Conservation (phyloP, 148 eudicot species). For the Fagopyrum tataricum region DNA sequence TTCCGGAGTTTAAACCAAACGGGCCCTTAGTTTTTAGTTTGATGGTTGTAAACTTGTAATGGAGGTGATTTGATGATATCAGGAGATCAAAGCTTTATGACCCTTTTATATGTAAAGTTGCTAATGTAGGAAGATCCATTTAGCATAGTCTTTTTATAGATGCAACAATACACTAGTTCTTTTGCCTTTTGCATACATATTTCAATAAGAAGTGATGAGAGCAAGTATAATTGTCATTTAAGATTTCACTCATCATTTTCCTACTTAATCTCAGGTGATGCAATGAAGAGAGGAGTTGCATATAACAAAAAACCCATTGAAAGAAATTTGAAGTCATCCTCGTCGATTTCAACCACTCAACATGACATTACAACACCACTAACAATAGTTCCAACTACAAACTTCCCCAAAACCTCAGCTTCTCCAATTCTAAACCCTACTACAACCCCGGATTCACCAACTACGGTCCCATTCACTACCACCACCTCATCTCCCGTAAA, state of each 20-base stretch:
- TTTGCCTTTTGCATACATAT: too few relatives aligned
- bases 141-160: too few relatives aligned
- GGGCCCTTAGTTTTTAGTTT: too few relatives aligned
- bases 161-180: too few relatives aligned
- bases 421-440: conserved; percentile 40
- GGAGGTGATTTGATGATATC: too few relatives aligned
- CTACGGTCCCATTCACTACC: conserved; percentile 18
- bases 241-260: not conserved
- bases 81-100: too few relatives aligned
- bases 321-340: conserved; percentile 6
- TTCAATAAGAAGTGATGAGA: not conserved
- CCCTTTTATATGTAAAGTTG: too few relatives aligned
- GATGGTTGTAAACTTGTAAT: too few relatives aligned
- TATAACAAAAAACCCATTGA: not conserved
- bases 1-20: too few relatives aligned
- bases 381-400: conserved; percentile 52
- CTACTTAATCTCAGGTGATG: conserved; percentile 12
- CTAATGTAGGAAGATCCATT: too few relatives aligned
- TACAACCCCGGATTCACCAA: conserved; percentile 40
- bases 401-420: conserved; percentile 27
- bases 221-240: not conserved
- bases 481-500: conserved; percentile 20
- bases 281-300: conserved; percentile 3
- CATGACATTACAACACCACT: conserved; percentile 78
- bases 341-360: conserved; percentile 31